Conservation (phyloP, 768 basidiomycete genomes). For the Mycena albidolilacea region DNA sequence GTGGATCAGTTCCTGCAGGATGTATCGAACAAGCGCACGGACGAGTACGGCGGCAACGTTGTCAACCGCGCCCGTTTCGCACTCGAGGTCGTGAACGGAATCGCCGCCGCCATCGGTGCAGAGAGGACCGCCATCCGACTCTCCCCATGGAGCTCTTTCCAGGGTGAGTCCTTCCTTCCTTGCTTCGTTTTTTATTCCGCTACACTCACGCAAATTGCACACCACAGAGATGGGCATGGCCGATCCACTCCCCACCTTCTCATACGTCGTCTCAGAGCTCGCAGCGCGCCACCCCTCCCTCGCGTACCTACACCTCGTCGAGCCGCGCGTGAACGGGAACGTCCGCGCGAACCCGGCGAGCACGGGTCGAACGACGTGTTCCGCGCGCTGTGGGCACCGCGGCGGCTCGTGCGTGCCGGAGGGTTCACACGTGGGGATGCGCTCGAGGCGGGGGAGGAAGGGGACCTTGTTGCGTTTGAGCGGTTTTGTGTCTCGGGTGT, state of each 20-base stretch:
- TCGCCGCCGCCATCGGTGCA: slow-evolving; percentile 57
- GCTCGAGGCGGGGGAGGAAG: slow-evolving; percentile 43
- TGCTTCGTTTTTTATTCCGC: slow-evolving; percentile 26
- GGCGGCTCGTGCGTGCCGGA: slow-evolving; percentile 48
- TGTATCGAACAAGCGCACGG: slow-evolving; percentile 41
- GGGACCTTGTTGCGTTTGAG: slow-evolving; percentile 30
- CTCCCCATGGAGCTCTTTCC: slow-evolving; percentile 52
- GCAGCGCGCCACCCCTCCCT: slow-evolving; percentile 46
- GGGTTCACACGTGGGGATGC: slow-evolving; percentile 49
- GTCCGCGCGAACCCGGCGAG: not conserved
- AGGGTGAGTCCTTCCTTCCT: slow-evolving; percentile 40
- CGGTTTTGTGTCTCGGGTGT: slow-evolving; percentile 38
- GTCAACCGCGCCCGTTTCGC: slow-evolving; percentile 64
- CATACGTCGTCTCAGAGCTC: slow-evolving; percentile 45
- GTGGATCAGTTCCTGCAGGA: slow-evolving; percentile 62
- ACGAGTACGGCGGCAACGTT: slow-evolving; percentile 66
- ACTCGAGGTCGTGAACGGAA: slow-evolving; percentile 59
- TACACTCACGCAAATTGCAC: not conserved
- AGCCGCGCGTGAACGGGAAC: slow-evolving; percentile 42
- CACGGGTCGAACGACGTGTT: slow-evolving; percentile 41
- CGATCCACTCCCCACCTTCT: slow-evolving; percentile 50
- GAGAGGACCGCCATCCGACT: slow-evolving; percentile 59
- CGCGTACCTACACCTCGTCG: slow-evolving; percentile 58
- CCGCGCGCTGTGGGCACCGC: slow-evolving; percentile 42
- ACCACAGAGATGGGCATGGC: slow-evolving; percentile 49